Conservation (phyloP, 169 alveolate genomes). For the Cryptosporidium sp. region DNA sequence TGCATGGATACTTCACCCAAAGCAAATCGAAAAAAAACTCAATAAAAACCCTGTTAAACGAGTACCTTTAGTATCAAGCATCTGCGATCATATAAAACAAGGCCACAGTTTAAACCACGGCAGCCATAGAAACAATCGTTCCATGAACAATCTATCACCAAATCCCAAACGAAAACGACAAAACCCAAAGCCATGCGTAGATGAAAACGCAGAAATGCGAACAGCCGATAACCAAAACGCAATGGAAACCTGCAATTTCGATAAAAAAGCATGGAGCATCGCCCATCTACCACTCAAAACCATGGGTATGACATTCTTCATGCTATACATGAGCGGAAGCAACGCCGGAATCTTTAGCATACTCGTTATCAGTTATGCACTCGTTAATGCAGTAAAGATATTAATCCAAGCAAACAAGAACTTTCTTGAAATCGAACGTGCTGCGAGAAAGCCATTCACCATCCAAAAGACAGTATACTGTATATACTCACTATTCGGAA, state of each 20-base stretch:
- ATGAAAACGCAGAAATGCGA: background rate
- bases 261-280: constrained; percentile 30
- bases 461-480: background rate
- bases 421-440: background rate
- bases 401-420: background rate
- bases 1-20: background rate
- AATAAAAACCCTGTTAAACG: background rate
- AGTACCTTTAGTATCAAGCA: background rate
- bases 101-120: background rate
- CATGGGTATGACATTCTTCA: constrained; percentile 40
- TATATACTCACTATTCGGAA: constrained; percentile 6
- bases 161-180: background rate
- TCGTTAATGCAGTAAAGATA: constrained; percentile 6
- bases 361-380: constrained; percentile 6
- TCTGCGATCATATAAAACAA: background rate
- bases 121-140: background rate
- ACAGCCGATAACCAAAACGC: background rate
- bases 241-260: background rate
- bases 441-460: background rate
- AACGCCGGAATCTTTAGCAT: constrained; percentile 39
- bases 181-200: background rate
- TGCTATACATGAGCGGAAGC: constrained; percentile 23
- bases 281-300: constrained; percentile 29
- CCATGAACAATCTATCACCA: background rate
- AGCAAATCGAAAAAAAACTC: background rate